Percentiles rank a stretch among this genome's conserved stretches.
Conservation (phyloP, 805 yeast species). For the Metschnikowia henanensis region DNA sequence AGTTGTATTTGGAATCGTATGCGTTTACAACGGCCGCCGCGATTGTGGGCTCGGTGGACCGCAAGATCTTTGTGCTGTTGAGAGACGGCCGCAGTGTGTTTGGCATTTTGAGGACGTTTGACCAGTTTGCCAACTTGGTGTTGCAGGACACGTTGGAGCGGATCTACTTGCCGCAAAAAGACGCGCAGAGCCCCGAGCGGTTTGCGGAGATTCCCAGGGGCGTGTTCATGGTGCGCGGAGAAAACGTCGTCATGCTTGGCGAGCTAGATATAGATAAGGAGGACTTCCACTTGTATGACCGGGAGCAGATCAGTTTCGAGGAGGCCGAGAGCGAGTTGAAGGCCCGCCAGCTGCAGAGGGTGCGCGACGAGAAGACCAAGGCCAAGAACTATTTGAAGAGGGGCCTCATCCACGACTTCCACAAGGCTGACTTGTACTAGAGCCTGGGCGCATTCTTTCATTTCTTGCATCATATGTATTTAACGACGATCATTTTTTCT, state of each 20-base stretch:
- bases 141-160: slow-evolving; percentile 90
- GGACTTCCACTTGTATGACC: slow-evolving; percentile 60
- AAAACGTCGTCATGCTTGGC: slow-evolving; percentile 91
- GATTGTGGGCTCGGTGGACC: slow-evolving; percentile 82
- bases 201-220: slow-evolving; percentile 82
- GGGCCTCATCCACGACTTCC: slow-evolving; percentile 59
- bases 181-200: slow-evolving; percentile 41
- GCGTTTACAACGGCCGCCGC: slow-evolving; percentile 90
- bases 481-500: slow-evolving; percentile 8
- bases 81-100: slow-evolving; percentile 88
- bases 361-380: slow-evolving; percentile 43
- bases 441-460: slow-evolving; percentile 11
- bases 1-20: slow-evolving; percentile 73
- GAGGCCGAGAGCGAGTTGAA: slow-evolving; percentile 53
- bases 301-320: slow-evolving; percentile 59
- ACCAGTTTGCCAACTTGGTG: slow-evolving; percentile 91
- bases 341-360: slow-evolving; percentile 29
- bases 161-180: slow-evolving; percentile 52
- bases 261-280: slow-evolving; percentile 89
- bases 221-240: slow-evolving; percentile 89
- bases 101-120: slow-evolving; percentile 92
- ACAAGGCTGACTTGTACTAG: slow-evolving; percentile 54
- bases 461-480: slow-evolving; percentile 17
- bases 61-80: slow-evolving; percentile 77
- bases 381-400: slow-evolving; percentile 49